Base-by-base conservation (phyloP, 139 green algal genomes). In the Parachlorella kessleri region DNA sequence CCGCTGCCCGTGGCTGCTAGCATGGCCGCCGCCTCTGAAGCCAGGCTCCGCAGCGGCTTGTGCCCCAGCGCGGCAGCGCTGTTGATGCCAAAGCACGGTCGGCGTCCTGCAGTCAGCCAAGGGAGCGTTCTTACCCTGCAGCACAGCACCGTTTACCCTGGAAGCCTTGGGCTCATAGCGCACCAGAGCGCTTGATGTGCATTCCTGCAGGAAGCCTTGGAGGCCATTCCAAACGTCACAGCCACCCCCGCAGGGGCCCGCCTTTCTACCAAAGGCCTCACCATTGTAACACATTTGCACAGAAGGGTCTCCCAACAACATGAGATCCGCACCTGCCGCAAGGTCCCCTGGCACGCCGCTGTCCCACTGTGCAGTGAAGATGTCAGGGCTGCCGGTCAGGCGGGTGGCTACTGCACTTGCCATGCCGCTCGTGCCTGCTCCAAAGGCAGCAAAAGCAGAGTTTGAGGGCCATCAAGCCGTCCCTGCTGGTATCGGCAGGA, bases 61-160 rank as follows among this genome's bases (percentile, higher is more conserved):
- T 65, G 55, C 30, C 71, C 72, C 33, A 73, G 67, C 67, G 70
- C 48, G 2, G 74, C 77, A 26, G 75, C 67, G 4, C 66, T 75
- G 66, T 96, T 96, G 53, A 95, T 41, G 33, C 88, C 82, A 40
- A 85, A 93, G 0, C 83, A 76, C 0, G 92, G 86, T 14, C 85
- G 81, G 6, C 92, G 82, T 2, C 84, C 78, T 81, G 75, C 28
- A 30, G 1, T 5, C 7, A 18, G 42, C 65, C 6, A 10, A 40
- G 41, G 8, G 23, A n/a, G 55, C 37, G 55, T 66, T 4, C 2
- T 41, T 6, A 9, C 8, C 6, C 14, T n/a, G 7, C 2, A 41
- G 69, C 2, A 23, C 7, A 38, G 53, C n/a, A n/a, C n/a, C n/a
- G n/a, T n/a, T n/a, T n/a, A n/a, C n/a, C n/a, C n/a, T n/a, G n/a